Evolutionary conservation across 352 stramenopile genomes (phyloP).

Genomic region (Globisporangium yorkense): DNA sequence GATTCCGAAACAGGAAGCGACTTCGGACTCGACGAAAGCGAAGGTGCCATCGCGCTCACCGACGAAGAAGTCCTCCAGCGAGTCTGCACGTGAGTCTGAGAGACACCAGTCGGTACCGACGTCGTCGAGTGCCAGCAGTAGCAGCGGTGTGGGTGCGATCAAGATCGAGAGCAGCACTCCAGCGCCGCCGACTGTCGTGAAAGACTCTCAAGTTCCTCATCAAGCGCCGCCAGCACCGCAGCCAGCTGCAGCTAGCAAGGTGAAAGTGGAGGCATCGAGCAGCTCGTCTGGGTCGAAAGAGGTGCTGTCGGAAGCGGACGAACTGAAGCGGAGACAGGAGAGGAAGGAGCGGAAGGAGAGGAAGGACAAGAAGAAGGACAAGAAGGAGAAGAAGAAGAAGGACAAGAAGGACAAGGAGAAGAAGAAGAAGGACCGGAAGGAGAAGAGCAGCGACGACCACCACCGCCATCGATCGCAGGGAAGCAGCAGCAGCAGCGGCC

Average conservation of each 20-base stretch:
- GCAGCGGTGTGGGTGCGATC: not conserved
- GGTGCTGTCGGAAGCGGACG: conserved; percentile 4
- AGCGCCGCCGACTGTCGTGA: not conserved
- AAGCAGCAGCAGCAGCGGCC: not conserved
- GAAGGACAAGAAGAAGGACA: conserved; percentile 65
- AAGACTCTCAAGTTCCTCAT: not conserved
- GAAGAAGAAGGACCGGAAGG: conserved; percentile 8
- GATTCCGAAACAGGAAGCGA: not conserved
- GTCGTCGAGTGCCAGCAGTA: not conserved
- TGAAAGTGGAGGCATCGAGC: not conserved
- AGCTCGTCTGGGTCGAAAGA: not conserved
- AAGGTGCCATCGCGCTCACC: conserved; percentile 5
- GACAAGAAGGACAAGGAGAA: conserved; percentile 47
- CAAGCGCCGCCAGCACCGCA: not conserved
- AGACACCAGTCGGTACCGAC: not conserved
- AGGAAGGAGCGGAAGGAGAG: conserved; percentile 65
- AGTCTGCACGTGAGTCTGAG: not conserved
- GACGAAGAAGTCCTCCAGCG: conserved; percentile 1
- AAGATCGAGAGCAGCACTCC: conserved; percentile 5
- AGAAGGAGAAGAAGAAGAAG: conserved; percentile 50
- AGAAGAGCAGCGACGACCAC: conserved; percentile 11
- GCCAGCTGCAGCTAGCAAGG: not conserved
- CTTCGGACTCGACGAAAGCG: not conserved
- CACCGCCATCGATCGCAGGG: not conserved
- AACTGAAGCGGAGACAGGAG: conserved; percentile 45